Percentiles rank a stretch among this genome's conserved stretches.
Conservation (phyloP, 495 filamentous ascomycete species). For the Astrothelium subdiscretum region DNA sequence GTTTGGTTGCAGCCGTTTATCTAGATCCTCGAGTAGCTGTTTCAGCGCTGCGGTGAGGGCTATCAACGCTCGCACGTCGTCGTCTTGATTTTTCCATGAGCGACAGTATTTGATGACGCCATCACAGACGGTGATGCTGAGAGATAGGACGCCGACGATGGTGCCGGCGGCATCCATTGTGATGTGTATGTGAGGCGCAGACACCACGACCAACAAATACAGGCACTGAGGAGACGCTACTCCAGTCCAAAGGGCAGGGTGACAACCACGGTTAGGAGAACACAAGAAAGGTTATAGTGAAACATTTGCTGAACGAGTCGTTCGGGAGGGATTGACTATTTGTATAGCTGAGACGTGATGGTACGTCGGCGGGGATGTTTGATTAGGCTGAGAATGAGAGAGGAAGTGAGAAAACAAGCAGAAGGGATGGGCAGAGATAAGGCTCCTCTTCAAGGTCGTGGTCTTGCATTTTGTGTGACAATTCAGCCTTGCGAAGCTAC, state of each 20-base stretch:
- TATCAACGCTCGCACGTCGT: not conserved
- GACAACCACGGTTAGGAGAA: not conserved
- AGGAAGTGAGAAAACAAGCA: not conserved
- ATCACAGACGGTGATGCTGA: not conserved
- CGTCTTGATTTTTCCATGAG: constrained; percentile 1
- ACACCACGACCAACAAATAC: not conserved
- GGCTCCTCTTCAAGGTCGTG: not conserved
- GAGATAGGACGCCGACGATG: not conserved
- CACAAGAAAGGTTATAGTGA: not conserved
- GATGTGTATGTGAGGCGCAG: not conserved
- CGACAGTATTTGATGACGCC: not conserved
- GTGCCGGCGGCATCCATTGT: not conserved
- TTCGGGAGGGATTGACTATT: not conserved
- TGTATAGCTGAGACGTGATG: not conserved
- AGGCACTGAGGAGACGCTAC: not conserved
- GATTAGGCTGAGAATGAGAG: not conserved
- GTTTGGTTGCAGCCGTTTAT: not conserved
- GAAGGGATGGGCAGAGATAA: not conserved
- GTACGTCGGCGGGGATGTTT: not conserved
- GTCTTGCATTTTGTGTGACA: not conserved
- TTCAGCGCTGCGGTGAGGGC: not conserved
- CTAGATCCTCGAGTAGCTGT: not conserved
- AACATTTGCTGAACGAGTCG: not conserved
- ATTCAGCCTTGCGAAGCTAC: no score
- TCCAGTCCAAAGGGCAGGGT: not conserved